Base-by-base conservation (phyloP, 192 early-diverging fungal species). In the Allomyces macrogynus region DNA sequence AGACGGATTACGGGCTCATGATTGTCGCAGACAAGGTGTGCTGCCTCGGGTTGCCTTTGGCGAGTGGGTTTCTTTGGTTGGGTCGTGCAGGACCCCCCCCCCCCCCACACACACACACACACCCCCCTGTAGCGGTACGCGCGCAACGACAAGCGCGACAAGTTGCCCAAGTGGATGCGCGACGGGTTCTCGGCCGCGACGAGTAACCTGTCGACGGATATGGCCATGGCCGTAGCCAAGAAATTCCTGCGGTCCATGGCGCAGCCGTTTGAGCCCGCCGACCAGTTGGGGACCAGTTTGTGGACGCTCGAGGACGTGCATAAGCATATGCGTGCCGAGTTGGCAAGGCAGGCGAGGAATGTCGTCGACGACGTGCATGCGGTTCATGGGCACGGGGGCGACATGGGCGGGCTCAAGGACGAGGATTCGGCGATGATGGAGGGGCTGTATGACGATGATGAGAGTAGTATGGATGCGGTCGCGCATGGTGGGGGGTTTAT, bases 1-100 rank as follows among this genome's bases (percentile, higher is more conserved):
- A 99, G 70, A 91, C 87, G 0, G 97, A 99, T 74, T 99, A 99
- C 67, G 97, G 97, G 23, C 72, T 99, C 61, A 99, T 99, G 97
- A 84, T 99, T 42, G 89, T 99, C 81, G 93, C 93, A 1, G 97
- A 99, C 68, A 95, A 95, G 80, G 85, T 87, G 63, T 65, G n/a
- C n/a, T n/a, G n/a, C n/a, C n/a, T n/a, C n/a, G n/a, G n/a, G n/a
- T n/a, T n/a, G n/a, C n/a, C n/a, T n/a, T n/a, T n/a, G n/a, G n/a
- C n/a, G n/a, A n/a, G n/a, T n/a, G n/a, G n/a, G n/a, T n/a, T n/a
- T n/a, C n/a, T n/a, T n/a, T n/a, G n/a, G n/a, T n/a, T n/a, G n/a
- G n/a, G n/a, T n/a, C n/a, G n/a, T n/a, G n/a, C n/a, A n/a, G n/a
- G n/a, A n/a, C n/a, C n/a, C n/a, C n/a, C n/a, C n/a, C n/a, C n/a